A percentile compares a stretch with the other conserved stretches of the same genome.
phyloP scores from a whole-genome alignment of 2,329 filamentous ascomycete genomes.

The Fusarium succisae region DNA sequence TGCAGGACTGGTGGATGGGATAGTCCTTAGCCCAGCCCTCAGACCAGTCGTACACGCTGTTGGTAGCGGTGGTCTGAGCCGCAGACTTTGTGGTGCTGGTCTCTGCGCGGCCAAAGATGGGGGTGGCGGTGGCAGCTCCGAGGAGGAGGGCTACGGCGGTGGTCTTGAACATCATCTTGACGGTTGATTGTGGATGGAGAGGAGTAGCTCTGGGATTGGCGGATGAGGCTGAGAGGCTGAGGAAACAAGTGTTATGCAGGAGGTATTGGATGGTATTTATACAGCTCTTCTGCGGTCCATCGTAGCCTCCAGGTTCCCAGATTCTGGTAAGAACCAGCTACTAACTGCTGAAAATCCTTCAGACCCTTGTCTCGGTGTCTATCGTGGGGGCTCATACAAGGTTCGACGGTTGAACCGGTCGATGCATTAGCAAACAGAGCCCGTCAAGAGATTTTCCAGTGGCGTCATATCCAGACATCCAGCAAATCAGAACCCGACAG shows the following conservation, averaged over 20 bases:
- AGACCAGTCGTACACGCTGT: conserved; percentile 45
- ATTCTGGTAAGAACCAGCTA: not conserved
- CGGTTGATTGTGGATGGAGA: not conserved
- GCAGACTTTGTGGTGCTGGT: conserved; percentile 32
- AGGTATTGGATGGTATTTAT: conserved; percentile 33
- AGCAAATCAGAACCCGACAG: conserved; percentile 5
- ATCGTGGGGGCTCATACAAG: conserved; percentile 18
- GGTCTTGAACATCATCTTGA: conserved; percentile 43
- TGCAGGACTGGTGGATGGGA: conserved; percentile 72
- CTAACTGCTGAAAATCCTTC: not conserved
- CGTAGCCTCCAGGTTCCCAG: not conserved
- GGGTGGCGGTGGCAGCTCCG: conserved; percentile 42
- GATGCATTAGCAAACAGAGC: not conserved
- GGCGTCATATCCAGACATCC: not conserved
- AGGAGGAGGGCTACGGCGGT: conserved; percentile 39
- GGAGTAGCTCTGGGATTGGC: conserved; percentile 8
- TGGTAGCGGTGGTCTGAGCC: conserved; percentile 29
- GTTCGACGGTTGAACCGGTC: not conserved
- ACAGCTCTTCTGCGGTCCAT: not conserved
- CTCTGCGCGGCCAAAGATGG: conserved; percentile 41
- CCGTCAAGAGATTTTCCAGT: not conserved
- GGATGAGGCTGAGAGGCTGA: conserved; percentile 33
- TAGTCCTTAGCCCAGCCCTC: conserved; percentile 48
- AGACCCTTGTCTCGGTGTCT: not conserved
- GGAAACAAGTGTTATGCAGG: conserved; percentile 9